These are phyloP conservation scores for Fusarium cicatricum DNA, from an alignment of 2,329 filamentous ascomycete species.

Conservation along the genomic window DNA sequence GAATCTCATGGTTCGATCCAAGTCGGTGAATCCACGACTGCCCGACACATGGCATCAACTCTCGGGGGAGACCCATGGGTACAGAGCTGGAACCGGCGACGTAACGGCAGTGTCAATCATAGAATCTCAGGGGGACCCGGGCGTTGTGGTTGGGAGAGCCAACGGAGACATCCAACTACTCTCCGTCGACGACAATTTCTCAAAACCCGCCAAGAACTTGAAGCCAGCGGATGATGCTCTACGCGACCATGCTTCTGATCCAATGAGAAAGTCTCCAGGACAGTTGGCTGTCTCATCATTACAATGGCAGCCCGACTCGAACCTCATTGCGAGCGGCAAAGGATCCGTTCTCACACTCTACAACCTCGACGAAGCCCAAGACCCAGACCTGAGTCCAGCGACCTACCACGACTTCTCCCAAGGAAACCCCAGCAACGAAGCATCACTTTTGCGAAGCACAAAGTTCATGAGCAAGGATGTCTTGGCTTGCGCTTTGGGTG, in stretches of 20 bases:
- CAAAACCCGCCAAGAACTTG: conserved; percentile 38
- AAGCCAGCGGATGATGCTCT: conserved; percentile 17
- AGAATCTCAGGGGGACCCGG: conserved; percentile 43
- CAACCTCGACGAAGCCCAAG: conserved; percentile 31
- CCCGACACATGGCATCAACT: conserved; percentile 49
- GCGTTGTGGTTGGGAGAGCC: conserved; percentile 57
- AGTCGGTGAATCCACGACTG: conserved; percentile 39
- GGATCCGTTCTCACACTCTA: conserved; percentile 45
- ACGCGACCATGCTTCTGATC: conserved; percentile 14
- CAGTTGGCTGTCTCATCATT: conserved; percentile 46
- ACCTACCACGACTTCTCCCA: conserved; percentile 41
- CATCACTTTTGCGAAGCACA: conserved; percentile 43
- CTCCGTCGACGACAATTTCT: conserved; percentile 47
- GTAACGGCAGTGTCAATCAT: conserved; percentile 58
- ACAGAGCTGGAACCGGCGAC: conserved; percentile 57
- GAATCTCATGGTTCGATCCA: conserved; percentile 56
- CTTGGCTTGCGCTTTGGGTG: conserved; percentile 56
- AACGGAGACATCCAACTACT: conserved; percentile 59
- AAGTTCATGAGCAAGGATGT: conserved; percentile 57
- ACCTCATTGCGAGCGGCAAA: conserved; percentile 45
- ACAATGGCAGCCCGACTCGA: conserved; percentile 44
- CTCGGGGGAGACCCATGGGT: conserved; percentile 51
- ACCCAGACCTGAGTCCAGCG: conserved; percentile 25
- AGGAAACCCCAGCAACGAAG: conserved; percentile 26
- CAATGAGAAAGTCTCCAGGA: conserved; percentile 41